phyloP scores from a whole-genome alignment of 371 early-diverging fungal genomes.

The Zychaea mexicana region DNA sequence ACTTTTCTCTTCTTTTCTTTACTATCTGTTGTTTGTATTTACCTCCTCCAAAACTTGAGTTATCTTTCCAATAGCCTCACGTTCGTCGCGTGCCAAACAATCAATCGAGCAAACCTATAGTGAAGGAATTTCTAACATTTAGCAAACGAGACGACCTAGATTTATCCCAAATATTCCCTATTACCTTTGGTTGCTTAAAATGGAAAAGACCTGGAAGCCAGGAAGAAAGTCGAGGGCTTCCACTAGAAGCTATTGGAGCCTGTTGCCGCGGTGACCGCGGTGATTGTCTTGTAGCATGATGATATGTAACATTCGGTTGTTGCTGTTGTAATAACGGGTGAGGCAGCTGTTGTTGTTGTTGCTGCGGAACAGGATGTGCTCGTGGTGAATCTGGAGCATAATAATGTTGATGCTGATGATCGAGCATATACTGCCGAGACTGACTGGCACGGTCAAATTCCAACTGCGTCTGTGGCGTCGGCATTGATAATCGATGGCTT shows the following conservation, averaged over 20 bases:
- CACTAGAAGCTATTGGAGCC: background rate
- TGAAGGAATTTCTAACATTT: slow-evolving; percentile 38
- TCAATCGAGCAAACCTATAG: slow-evolving; percentile 45
- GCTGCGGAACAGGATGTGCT: background rate
- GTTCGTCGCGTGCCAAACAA: slow-evolving; percentile 45
- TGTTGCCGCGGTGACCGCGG: background rate
- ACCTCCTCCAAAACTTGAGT: slow-evolving; percentile 48
- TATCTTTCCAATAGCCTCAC: slow-evolving; percentile 48
- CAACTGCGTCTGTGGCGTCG: slow-evolving; percentile 7
- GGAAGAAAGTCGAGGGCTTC: slow-evolving; percentile 17
- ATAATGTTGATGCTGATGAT: background rate
- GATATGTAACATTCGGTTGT: no score
- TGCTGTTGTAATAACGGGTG: no score
- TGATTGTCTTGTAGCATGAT: background rate
- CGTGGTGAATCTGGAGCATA: background rate
- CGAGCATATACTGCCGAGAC: background rate
- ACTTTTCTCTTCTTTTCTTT: background rate
- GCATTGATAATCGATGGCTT: slow-evolving; percentile 17
- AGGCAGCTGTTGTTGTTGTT: background rate
- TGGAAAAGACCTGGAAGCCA: slow-evolving; percentile 29
- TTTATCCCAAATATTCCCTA: background rate
- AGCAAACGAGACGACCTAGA: background rate
- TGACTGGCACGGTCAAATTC: slow-evolving; percentile 8
- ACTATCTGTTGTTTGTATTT: slow-evolving; percentile 8
- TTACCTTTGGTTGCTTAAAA: slow-evolving; percentile 27